Base-by-base conservation (phyloP, 805 yeast species). In the Trichomonascus vanleenenianus region DNA sequence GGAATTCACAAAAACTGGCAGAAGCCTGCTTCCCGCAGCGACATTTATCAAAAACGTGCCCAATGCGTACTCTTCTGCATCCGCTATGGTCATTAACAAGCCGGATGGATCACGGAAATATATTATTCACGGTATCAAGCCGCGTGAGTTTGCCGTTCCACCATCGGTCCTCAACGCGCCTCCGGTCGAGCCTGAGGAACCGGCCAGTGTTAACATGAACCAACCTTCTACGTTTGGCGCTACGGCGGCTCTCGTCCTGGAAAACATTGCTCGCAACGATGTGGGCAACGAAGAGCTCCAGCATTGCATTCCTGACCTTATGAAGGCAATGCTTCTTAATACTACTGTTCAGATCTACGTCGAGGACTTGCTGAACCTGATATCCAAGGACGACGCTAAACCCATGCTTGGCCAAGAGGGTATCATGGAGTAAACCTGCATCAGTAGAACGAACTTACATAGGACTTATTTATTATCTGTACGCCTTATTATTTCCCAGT, bases 11-110 rank as follows among this genome's bases (percentile, higher is more conserved):
- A 64, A 68, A 38, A 71, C 66, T 27, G 75, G 81, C 56, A 71
- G 76, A 33, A 62, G 64, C 11, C 67, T 91, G 42, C 71, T 91
- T 30, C 95, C 96, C 1, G 98, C 98, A 0, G 97, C 93, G 10
- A 97, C 93, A 54, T 93, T 93, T 63, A 93, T 93, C 62, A 87
- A 91, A 57, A 91, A 93, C 59, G 97, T 91, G 16, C 83, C 89
- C 30, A 78, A 79, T 49, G 95, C 96, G 1, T 93, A 93, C 61
- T 81, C 84, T 14, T 77, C 80, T 55, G 87, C 96, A 2, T 82
- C 85, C 43, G 97, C 98, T 0, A 89, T 88, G 91, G 97, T 93
- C 12, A 78, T 91, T 19, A 76, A 77, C 44, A 71, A 77, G 36
- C 74, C 79, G 4, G 71, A 78, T 11, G 79, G 76, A 11, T 81